Evolutionary conservation across 768 basidiomycete species (phyloP), one percentile per base, ranked within the genome.

Genomic region (Amanita jacksonii): DNA sequence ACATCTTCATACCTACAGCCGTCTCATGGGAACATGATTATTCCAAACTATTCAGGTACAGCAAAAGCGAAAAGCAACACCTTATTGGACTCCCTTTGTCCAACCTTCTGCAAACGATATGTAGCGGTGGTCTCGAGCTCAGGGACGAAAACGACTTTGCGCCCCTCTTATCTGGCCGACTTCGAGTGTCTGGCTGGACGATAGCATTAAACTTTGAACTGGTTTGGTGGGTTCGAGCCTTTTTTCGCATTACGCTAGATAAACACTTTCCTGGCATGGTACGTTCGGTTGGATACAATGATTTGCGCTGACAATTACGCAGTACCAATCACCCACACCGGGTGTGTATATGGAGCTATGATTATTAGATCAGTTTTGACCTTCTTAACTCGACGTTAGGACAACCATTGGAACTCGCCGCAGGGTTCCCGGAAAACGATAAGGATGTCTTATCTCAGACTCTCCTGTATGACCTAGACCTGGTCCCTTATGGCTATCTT

Each of bases 11-110:
- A 6, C 44, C 44, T 36, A 12, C 44, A n/a, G 20, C 35, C 24
- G 44, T 38, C 12, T 37, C 44, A 38, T 45, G 44, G 44, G 44
- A 45, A 19, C 44, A 45, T 15, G 35, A 45, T 2, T 45, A 45
- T 20, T 20, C 37, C 10, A 28, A 32, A 24, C 36, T 45, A 9
- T 45, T 38, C 28, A 16, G 8, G 12, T 30, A 30, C 36, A 45
- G 20, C 4, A 38, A 38, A 38, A 27, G 18, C 36, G 23, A 45
- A 38, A 27, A 24, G 12, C 19, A 10, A 0, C 8, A 15, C 22
- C 18, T 18, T n/a, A 38, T 45, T n/a, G 10, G 15, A 15, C 15
- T 45, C 3, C 16, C 27, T 38, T 30, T 45, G 12, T 30, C 19
- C 2, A 31, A 10, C 5, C 36, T 45, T 24, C n/a, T 45, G 3